Base-by-base conservation (phyloP, 2,329 filamentous ascomycete species). In the Xylaria multiplex region DNA sequence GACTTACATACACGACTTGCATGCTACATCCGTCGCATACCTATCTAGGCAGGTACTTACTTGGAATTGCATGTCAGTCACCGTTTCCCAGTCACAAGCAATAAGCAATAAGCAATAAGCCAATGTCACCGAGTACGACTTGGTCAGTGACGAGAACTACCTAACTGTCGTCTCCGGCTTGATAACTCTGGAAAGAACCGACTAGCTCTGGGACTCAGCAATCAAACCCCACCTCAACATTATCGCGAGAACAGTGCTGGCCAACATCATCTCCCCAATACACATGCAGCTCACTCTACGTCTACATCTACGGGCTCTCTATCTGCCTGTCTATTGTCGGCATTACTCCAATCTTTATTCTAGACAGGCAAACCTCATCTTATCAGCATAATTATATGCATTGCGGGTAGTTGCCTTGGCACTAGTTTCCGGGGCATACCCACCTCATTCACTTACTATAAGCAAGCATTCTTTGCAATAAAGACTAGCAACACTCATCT, bases 381-480 rank as follows among this genome's bases (percentile, higher is more conserved):
- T 32, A 45, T 30, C 43, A 64, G 9, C 27, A 16, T 6, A 32
- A 14, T 43, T 48, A 45, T 30, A 40, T 37, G 40, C 59, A 22
- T 35, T 16, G 27, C 52, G 52, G 56, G 42, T 57, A 59, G 32
- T 55, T 62, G 62, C 54, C 46, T 64, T 24, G 30, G 35, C 24
- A 54, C n/a, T 59, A 7, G 52, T 45, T 50, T 50, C 49, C n/a
- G 52, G 57, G 32, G 14, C 45, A 54, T 54, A 14, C 40, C 27
- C 32, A 43, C 53, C 24, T 48, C 50, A 22, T 16, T 27, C 22
- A 62, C 57, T 14, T 35, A 19, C 19, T 19, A 19, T 19, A 32
- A n/a, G 50, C 35, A 56, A 11, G 3, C 37, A 13, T 40, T 14
- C 16, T 40, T 62, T n/a, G 24, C 40, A 58, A 35, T 55, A 54